Base-by-base conservation (phyloP, 768 basidiomycete genomes). In the Rhizopogon rudus region DNA sequence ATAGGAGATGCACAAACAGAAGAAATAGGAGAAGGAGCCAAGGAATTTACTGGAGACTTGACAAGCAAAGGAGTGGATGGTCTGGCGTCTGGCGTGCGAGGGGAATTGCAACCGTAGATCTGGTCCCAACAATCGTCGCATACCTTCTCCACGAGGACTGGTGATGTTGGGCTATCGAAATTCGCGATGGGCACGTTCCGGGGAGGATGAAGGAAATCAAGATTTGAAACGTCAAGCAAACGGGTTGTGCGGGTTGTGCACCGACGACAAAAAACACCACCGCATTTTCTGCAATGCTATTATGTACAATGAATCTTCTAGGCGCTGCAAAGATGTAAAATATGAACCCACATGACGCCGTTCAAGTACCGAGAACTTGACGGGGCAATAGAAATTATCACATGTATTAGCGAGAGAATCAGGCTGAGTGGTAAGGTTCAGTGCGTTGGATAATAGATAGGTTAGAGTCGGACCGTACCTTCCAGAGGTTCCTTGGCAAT, bases 211-310 rank as follows among this genome's bases (percentile, higher is more conserved):
- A 89, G 71, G 69, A 92, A 90, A 51, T 74, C 66, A 40, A 92
- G 83, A 52, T 77, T 77, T 8, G 87, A 80, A n/a, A 86, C 80
- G 65, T 91, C 90, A 52, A 91, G 78, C 4, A 91, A 81, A 12
- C 79, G 73, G 0, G 86, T 89, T 6, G 75, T 64, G 53, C 79
- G 79, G 6, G 78, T 71, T 1, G 83, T 79, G 66, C 90, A 91
- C 6, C 77, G 68, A 46, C 68, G 67, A 71, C 90, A 92, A 67
- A 84, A 91, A 31, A 91, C 73, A 58, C 87, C 88, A 49, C 90
- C 90, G 60, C 90, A 91, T 66, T 91, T 91, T 67, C 90, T 81
- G 70, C 90, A 92, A 57, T 92, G 90, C 86, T 88, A 65, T 40
- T 53, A 57, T 49, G 53, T 58, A 55, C 63, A 59, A 54, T 62